phyloP scores from a whole-genome alignment of 1,284 basidiomycete species.

The Neonothopanus nambi region DNA sequence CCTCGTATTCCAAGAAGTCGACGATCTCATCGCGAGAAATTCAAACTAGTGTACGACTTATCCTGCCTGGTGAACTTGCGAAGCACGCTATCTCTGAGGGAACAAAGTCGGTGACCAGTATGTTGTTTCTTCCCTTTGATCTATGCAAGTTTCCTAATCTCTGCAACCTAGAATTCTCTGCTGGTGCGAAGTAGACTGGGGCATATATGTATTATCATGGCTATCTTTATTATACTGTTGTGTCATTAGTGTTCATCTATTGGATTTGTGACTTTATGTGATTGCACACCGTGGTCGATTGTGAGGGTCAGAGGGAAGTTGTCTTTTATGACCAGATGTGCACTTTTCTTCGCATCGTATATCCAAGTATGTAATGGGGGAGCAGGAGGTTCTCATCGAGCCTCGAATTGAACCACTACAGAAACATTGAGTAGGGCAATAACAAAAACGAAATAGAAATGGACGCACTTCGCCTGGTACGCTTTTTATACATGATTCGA shows the following conservation, averaged over 20 bases:
- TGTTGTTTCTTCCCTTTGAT: not conserved
- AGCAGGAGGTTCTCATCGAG: conserved; percentile 46
- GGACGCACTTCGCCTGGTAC: conserved; percentile 90
- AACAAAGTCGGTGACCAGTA: conserved; percentile 17
- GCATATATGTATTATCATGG: conserved; percentile 3
- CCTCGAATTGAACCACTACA: conserved; percentile 87
- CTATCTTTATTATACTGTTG: conserved; percentile 11
- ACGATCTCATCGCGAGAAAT: conserved; percentile 88
- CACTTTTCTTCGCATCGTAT: too few species aligned
- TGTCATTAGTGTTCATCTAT: not conserved
- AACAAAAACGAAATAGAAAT: conserved; percentile 11
- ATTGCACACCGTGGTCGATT: not conserved
- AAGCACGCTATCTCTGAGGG: conserved; percentile 73
- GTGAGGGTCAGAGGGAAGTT: too few species aligned
- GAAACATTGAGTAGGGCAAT: conserved; percentile 17
- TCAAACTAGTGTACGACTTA: conserved; percentile 80
- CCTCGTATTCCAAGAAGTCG: conserved; percentile 83
- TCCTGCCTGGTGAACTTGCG: conserved; percentile 76
- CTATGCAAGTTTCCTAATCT: not conserved
- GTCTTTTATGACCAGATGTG: too few species aligned
- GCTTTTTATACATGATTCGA: conserved; percentile 99
- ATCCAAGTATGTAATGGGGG: not conserved
- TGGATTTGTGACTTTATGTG: conserved; percentile 2
- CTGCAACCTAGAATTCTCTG: conserved; percentile 10
- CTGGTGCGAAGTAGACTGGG: conserved; percentile 10